Conservation (phyloP, 179 eudicot genomes). For the Spergularia azorica region DNA sequence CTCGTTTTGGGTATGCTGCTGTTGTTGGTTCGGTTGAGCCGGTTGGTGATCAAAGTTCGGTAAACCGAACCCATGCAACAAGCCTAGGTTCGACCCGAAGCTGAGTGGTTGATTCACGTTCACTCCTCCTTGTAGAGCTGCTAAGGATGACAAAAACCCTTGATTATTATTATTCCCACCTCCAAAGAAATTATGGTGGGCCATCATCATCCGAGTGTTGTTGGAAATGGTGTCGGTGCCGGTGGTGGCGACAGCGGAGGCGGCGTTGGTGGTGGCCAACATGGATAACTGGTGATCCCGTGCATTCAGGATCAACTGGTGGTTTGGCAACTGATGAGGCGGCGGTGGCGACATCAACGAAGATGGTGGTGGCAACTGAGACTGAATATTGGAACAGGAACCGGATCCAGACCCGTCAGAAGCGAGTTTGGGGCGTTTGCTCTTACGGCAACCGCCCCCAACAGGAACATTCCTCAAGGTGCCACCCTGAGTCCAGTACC, state of each 20-base stretch:
- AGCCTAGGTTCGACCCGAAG: constrained; percentile 29
- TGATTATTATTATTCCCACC: background rate
- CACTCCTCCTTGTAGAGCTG: constrained; percentile 16
- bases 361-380: background rate
- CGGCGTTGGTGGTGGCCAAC: background rate
- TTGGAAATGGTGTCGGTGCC: background rate
- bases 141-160: constrained; percentile 26
- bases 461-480: constrained; percentile 41
- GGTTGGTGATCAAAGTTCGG: constrained; percentile 10
- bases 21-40: background rate
- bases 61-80: constrained; percentile 24
- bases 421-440: constrained; percentile 33
- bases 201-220: background rate
- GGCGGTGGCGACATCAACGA: background rate
- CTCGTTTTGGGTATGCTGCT: constrained; percentile 1
- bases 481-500: constrained; percentile 50
- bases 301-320: background rate
- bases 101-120: constrained; percentile 11
- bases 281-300: background rate
- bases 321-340: background rate
- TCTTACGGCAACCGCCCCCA: constrained; percentile 37
- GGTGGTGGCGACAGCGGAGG: background rate
- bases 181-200: background rate
- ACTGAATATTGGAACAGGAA: background rate
- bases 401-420: constrained; percentile 1